Evolutionary conservation across 192 early-diverging fungal species (phyloP).

Genomic region (Thoreauomyces humboldtii): DNA sequence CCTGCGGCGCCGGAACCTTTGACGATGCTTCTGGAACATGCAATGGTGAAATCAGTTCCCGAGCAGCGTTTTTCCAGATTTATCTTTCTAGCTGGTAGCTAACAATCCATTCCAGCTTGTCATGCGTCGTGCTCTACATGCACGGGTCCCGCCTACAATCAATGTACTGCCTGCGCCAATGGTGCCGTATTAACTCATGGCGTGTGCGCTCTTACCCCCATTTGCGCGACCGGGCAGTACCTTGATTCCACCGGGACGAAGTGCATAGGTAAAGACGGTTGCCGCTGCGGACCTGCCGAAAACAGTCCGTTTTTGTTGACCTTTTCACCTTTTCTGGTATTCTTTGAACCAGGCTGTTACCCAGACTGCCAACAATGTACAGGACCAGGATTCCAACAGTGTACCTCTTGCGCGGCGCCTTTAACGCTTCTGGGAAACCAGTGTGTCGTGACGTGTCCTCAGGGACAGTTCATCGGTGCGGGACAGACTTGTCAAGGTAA

Average conservation of each 20-base stretch:
- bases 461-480: conserved; percentile 9
- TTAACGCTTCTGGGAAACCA: conserved; percentile 4
- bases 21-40: conserved; percentile 14
- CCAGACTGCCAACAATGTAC: conserved; percentile 17
- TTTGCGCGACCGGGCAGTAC: conserved; percentile 10
- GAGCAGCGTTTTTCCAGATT: not conserved
- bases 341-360: conserved; percentile 14
- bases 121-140: conserved; percentile 7
- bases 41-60: not conserved
- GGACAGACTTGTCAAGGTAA: conserved; percentile 8
- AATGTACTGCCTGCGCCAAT: conserved; percentile 14
- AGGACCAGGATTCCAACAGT: conserved; percentile 1
- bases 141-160: not conserved
- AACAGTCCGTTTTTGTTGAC: not conserved
- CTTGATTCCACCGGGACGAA: conserved; percentile 6
- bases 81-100: too few relatives aligned
- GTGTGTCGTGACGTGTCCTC: conserved; percentile 7
- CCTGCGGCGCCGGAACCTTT: not conserved
- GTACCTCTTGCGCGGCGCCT: conserved; percentile 7
- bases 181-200: not conserved
- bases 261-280: conserved; percentile 19
- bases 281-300: not conserved
- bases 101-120: conserved; percentile 11
- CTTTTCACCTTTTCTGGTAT: not conserved
- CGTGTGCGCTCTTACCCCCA: not conserved